These are phyloP conservation scores for Colletotrichum godetiae DNA, from an alignment of 2,329 filamentous ascomycete species.

Conservation along the genomic window DNA sequence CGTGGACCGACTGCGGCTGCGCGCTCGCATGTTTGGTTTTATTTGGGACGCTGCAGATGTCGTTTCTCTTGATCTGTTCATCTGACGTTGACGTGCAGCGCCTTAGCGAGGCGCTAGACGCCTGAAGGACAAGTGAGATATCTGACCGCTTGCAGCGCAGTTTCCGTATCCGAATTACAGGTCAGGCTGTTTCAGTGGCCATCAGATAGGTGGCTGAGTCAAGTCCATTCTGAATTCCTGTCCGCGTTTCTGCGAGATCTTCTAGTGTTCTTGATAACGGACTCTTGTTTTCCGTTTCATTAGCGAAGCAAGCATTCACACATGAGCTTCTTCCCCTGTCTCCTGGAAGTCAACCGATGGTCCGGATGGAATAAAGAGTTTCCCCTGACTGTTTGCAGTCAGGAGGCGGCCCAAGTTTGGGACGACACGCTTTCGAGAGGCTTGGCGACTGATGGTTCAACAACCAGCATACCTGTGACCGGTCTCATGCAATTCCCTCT, in stretches of 20 bases:
- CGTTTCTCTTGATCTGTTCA: background rate
- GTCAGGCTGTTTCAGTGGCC: constrained; percentile 6
- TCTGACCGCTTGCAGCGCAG: constrained; percentile 2
- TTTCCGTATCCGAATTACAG: background rate
- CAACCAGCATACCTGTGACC: background rate
- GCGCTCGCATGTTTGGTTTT: background rate
- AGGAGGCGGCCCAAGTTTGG: background rate
- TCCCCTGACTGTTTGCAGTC: background rate
- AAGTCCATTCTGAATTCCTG: background rate
- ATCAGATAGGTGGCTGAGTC: constrained; percentile 27
- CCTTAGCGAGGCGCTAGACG: background rate
- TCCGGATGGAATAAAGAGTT: constrained; percentile 16
- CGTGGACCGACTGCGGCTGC: background rate
- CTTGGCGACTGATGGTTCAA: background rate
- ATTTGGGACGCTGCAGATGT: background rate
- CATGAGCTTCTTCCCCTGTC: background rate
- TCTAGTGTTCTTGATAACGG: background rate
- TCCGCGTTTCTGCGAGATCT: background rate
- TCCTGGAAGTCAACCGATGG: constrained; percentile 3
- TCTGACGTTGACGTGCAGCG: constrained; percentile 3
- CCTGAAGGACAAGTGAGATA: background rate
- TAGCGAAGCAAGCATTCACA: background rate
- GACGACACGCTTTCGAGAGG: background rate
- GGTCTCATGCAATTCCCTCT: background rate
- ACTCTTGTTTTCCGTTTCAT: background rate